Percentiles rank a stretch among this genome's conserved stretches.
These are phyloP conservation scores for Crithidia acanthocephali DNA, from an alignment of 208 protist species.

Conservation along the genomic window DNA sequence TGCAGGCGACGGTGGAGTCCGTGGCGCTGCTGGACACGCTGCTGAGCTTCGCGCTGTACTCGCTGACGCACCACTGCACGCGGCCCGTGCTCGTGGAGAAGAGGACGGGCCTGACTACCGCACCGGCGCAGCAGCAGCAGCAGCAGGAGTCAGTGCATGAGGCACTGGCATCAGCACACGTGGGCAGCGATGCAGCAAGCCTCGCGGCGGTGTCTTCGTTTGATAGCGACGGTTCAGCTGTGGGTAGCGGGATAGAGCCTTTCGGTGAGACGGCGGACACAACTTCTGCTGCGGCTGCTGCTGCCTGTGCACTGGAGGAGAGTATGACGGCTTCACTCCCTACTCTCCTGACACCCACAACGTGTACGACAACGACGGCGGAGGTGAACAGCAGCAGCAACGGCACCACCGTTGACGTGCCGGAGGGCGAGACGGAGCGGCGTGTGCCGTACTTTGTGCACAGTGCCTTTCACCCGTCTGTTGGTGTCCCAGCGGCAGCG, in stretches of 20 bases:
- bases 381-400: neutral
- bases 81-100: conserved; percentile 45
- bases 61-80: conserved; percentile 45
- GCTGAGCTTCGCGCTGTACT: conserved; percentile 67
- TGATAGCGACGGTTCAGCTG: no score
- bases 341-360: no score
- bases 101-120: conserved; percentile 31
- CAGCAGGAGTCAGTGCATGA: no score
- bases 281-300: no score
- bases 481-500: neutral
- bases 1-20: conserved; percentile 87
- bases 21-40: conserved; percentile 92
- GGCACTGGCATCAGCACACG: no score
- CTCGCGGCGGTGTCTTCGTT: no score
- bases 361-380: neutral
- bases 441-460: conserved; percentile 11
- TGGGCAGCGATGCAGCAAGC: no score
- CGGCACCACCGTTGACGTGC: neutral
- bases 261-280: no score
- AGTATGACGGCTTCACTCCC: no score
- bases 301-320: no score
- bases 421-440: no score
- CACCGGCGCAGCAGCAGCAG: neutral
- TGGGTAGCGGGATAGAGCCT: no score
- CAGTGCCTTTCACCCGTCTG: conserved; percentile 26